Evolutionary conservation across 2,329 filamentous ascomycete species (phyloP).

Genomic region (Tolypocladium inflatum): DNA sequence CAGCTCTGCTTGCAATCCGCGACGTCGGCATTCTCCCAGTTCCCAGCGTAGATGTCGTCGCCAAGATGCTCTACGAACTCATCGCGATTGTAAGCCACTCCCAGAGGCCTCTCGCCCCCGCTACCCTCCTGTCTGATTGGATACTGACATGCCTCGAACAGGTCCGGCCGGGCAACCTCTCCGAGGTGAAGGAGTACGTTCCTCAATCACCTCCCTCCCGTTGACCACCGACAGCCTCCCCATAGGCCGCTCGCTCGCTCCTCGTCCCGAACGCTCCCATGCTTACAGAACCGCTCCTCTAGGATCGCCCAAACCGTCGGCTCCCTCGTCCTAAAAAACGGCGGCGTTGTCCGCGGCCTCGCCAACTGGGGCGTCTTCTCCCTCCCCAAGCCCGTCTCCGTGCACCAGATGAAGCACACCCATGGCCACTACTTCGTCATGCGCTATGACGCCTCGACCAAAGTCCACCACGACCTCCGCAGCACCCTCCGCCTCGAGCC

Average conservation of each 20-base stretch:
- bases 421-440: slow-evolving; percentile 95
- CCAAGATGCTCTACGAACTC: slow-evolving; percentile 88
- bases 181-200: slow-evolving; percentile 89
- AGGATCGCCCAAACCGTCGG: slow-evolving; percentile 86
- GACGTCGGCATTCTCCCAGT: slow-evolving; percentile 4
- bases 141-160: slow-evolving; percentile 27
- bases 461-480: slow-evolving; percentile 65
- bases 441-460: slow-evolving; percentile 76
- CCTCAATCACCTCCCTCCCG: slow-evolving; percentile 5
- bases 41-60: slow-evolving; percentile 19
- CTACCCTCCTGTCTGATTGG: neutral
- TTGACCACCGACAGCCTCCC: slow-evolving; percentile 1
- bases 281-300: slow-evolving; percentile 5
- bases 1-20: slow-evolving; percentile 5
- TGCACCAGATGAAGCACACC: slow-evolving; percentile 74
- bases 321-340: slow-evolving; percentile 68
- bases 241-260: neutral
- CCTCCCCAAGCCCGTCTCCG: slow-evolving; percentile 69
- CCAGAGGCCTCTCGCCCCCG: neutral
- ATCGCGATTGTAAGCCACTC: slow-evolving; percentile 76
- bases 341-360: slow-evolving; percentile 84
- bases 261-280: neutral
- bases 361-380: slow-evolving; percentile 93
- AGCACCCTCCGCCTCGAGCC: slow-evolving; percentile 77
- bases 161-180: slow-evolving; percentile 85